phyloP scores from a whole-genome alignment of 805 yeast genomes.

The Candida pseudofarinosa region DNA sequence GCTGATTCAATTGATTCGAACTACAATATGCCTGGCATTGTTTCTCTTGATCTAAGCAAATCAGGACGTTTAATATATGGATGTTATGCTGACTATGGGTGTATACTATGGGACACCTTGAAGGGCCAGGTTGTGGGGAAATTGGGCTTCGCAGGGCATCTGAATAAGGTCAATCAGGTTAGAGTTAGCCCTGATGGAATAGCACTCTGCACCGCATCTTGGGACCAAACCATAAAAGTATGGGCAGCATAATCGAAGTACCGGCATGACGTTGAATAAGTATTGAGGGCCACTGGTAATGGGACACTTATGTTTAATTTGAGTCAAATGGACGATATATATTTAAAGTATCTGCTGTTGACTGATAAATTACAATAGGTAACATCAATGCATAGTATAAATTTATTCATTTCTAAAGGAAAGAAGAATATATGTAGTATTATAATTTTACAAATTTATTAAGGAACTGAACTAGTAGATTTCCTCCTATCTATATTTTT shows the following conservation, averaged over 20 bases:
- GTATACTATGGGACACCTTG: conserved; percentile 74
- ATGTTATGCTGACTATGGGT: conserved; percentile 72
- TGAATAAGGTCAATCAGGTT: conserved; percentile 59
- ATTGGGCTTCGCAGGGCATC: conserved; percentile 47
- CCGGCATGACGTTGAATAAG: too few relatives aligned
- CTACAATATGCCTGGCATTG: conserved; percentile 64
- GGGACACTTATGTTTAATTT: too few relatives aligned
- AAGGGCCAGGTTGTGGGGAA: conserved; percentile 62
- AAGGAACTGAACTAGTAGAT: neutral
- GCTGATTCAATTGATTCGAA: conserved; percentile 13
- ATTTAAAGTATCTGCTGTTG: too few relatives aligned
- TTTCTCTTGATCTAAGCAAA: conserved; percentile 65
- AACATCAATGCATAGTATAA: neutral
- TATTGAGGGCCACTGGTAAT: too few relatives aligned
- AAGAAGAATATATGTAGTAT: neutral
- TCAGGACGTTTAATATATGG: conserved; percentile 74
- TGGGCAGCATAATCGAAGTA: conserved; percentile 43
- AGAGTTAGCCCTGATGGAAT: conserved; percentile 68
- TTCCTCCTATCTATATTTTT: neutral
- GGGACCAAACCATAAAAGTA: conserved; percentile 70
- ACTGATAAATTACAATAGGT: too few relatives aligned
- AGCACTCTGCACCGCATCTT: conserved; percentile 73
- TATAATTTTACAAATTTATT: neutral
- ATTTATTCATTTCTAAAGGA: neutral
- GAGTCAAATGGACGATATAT: too few relatives aligned